A percentile compares a stretch with the other conserved stretches of the same genome.
phyloP scores from a whole-genome alignment of 768 basidiomycete genomes.

The Hygrocybe punicea region DNA sequence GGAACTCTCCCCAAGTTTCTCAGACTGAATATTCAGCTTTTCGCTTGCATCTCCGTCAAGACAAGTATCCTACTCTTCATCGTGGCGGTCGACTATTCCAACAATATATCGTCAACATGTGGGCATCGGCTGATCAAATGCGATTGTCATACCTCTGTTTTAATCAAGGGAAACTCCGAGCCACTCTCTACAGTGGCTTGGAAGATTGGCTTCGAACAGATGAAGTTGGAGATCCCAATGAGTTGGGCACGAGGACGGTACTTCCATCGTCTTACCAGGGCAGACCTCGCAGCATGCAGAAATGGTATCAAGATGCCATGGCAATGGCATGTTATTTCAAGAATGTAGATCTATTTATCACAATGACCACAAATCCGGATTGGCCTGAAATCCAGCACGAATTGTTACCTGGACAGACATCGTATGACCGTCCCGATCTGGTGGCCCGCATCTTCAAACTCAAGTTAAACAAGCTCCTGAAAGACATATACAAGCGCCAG shows the following conservation, averaged over 20 bases:
- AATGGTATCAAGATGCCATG: conserved; percentile 43
- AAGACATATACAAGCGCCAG: conserved; percentile 36
- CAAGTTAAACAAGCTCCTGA: conserved; percentile 40
- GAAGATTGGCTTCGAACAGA: conserved; percentile 15
- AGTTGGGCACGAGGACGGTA: conserved; percentile 32
- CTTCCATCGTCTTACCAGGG: conserved; percentile 32
- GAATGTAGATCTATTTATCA: conserved; percentile 45
- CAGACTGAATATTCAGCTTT: too few species aligned
- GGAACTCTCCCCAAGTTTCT: conserved; percentile 19
- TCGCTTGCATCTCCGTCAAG: conserved; percentile 26
- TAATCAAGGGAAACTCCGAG: conserved; percentile 34
- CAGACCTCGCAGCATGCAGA: conserved; percentile 38
- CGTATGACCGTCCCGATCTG: conserved; percentile 46
- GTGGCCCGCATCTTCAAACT: conserved; percentile 45
- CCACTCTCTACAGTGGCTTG: too few species aligned
- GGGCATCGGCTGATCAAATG: conserved; percentile 35
- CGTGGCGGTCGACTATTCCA: conserved; percentile 31
- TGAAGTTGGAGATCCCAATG: conserved; percentile 21
- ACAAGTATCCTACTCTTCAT: conserved; percentile 29
- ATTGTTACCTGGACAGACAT: conserved; percentile 28
- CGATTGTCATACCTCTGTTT: conserved; percentile 29
- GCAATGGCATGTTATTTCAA: conserved; percentile 37
- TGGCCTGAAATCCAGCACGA: conserved; percentile 42
- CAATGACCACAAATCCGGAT: conserved; percentile 48
- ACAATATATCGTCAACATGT: conserved; percentile 39